A percentile compares a stretch with the other conserved stretches of the same genome.
These are phyloP conservation scores for Suillus variegatus DNA, from an alignment of 768 basidiomycete genomes.

Conservation along the genomic window DNA sequence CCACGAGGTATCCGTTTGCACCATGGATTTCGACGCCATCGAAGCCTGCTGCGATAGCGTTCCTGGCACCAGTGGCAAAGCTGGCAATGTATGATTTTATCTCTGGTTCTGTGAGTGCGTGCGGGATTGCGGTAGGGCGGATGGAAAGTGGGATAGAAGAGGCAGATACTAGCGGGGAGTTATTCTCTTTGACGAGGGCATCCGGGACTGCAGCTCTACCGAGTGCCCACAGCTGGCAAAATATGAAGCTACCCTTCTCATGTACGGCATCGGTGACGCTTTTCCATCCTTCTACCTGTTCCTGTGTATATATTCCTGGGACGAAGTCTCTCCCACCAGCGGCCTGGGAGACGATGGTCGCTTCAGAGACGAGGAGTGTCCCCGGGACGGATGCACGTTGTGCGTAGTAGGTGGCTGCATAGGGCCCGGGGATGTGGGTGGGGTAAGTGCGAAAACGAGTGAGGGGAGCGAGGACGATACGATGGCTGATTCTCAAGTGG, in stretches of 20 bases:
- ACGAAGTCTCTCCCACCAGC: constrained; percentile 35
- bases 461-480: constrained; percentile 39
- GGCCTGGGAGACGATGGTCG: constrained; percentile 36
- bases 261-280: constrained; percentile 46
- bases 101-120: constrained; percentile 42
- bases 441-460: constrained; percentile 33
- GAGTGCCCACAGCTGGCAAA: constrained; percentile 50
- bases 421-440: constrained; percentile 29
- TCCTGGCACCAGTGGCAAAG: constrained; percentile 50
- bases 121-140: constrained; percentile 27
- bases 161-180: constrained; percentile 26
- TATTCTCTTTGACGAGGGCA: constrained; percentile 18
- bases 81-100: constrained; percentile 45
- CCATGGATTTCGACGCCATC: constrained; percentile 52
- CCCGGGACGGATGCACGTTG: constrained; percentile 40
- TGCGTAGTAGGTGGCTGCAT: constrained; percentile 38
- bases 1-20: constrained; percentile 34
- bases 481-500: constrained; percentile 30
- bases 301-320: constrained; percentile 51
- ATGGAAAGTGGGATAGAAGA: constrained; percentile 22
- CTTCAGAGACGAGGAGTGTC: constrained; percentile 48
- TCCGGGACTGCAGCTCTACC: constrained; percentile 36
- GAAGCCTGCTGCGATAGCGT: constrained; percentile 61
- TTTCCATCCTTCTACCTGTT: constrained; percentile 60
- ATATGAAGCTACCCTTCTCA: constrained; percentile 42